phyloP scores from a whole-genome alignment of 116 monocot species.

The Cymodocea nodosa region DNA sequence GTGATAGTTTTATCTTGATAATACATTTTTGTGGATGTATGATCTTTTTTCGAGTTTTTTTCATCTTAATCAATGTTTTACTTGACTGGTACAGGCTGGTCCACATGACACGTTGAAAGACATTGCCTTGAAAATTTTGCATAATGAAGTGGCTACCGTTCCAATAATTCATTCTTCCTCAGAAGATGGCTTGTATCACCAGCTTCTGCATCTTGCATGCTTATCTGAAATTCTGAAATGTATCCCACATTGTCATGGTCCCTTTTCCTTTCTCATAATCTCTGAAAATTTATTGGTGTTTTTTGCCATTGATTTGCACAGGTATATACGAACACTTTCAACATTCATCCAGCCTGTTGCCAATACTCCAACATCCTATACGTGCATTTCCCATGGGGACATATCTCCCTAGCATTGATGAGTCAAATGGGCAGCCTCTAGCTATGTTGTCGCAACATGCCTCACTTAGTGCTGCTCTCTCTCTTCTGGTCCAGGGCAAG shows the following conservation, averaged over 20 bases:
- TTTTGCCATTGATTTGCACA: slow-evolving; percentile 18
- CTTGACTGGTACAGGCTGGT: slow-evolving; percentile 39
- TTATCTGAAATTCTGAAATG: slow-evolving; percentile 88
- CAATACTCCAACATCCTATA: slow-evolving; percentile 71
- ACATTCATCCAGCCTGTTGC: slow-evolving; percentile 63
- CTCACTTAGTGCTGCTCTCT: slow-evolving; percentile 62
- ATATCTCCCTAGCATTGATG: slow-evolving; percentile 82
- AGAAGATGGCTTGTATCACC: slow-evolving; percentile 65
- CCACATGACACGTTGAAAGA: slow-evolving; percentile 80
- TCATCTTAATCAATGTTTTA: background rate
- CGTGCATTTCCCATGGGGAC: slow-evolving; percentile 58
- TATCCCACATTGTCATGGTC: slow-evolving; percentile 14
- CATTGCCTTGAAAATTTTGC: slow-evolving; percentile 65
- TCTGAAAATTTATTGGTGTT: background rate
- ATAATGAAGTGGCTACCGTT: slow-evolving; percentile 68
- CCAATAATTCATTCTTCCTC: slow-evolving; percentile 72
- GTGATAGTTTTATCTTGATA: too few species aligned
- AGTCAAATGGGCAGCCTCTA: slow-evolving; percentile 54
- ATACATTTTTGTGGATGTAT: background rate
- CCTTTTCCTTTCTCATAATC: background rate
- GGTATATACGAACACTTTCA: slow-evolving; percentile 91
- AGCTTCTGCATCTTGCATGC: slow-evolving; percentile 81
- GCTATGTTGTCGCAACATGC: slow-evolving; percentile 70
- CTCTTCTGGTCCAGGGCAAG: slow-evolving; percentile 79
- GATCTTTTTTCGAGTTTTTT: background rate